Evolutionary conservation across 2,329 filamentous ascomycete species (phyloP).

Genomic region (Colletotrichum sojae): DNA sequence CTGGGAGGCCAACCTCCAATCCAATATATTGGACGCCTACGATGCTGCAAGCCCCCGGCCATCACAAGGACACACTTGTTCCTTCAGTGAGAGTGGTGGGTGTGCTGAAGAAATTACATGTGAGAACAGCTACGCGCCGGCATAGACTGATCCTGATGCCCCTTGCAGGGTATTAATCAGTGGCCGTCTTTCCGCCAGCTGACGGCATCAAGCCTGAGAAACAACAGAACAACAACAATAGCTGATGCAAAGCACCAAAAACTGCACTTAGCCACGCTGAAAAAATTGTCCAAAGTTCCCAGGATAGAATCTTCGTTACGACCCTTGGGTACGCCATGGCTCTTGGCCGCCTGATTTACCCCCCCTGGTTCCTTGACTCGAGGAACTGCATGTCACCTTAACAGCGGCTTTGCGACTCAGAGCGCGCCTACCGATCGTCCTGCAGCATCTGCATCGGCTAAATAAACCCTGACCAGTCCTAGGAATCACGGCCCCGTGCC

Average conservation of each 20-base stretch:
- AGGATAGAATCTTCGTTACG: slow-evolving; percentile 10
- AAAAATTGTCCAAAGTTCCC: neutral
- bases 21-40: neutral
- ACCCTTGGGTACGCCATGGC: slow-evolving; percentile 21
- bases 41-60: neutral
- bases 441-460: slow-evolving; percentile 26
- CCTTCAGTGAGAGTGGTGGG: neutral
- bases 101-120: neutral
- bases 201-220: too few species aligned
- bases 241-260: too few species aligned
- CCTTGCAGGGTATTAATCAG: neutral
- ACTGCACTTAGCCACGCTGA: too few species aligned
- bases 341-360: slow-evolving; percentile 7
- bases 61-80: slow-evolving; percentile 11
- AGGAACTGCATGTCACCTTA: slow-evolving; percentile 24
- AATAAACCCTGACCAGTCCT: slow-evolving; percentile 19
- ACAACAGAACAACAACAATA: too few species aligned
- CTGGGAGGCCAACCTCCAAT: slow-evolving; percentile 10
- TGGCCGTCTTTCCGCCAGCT: neutral
- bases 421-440: neutral
- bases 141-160: neutral
- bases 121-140: slow-evolving; percentile 4
- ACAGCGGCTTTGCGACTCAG: slow-evolving; percentile 19
- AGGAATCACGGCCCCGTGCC: slow-evolving; percentile 8
- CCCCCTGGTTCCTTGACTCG: slow-evolving; percentile 29